Evolutionary conservation across 2,329 filamentous ascomycete species (phyloP).

Genomic region (Drechmeria coniospora): DNA sequence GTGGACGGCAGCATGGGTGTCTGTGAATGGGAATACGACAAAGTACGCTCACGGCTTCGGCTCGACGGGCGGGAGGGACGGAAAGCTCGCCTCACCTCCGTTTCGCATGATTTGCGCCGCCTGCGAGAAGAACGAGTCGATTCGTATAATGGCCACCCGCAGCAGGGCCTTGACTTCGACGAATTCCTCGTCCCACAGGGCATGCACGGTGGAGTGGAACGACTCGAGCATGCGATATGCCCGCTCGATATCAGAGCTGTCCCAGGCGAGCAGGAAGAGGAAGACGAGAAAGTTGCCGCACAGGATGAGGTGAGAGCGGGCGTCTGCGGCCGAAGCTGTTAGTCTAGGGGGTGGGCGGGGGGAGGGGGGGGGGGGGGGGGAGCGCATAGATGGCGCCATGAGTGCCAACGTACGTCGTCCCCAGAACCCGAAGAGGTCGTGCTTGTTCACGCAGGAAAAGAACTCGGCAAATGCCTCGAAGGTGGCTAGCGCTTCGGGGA

Average conservation of each 20-base stretch:
- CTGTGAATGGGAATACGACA: too few species aligned
- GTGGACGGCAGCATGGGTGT: too few species aligned
- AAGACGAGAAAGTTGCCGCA: conserved; percentile 33
- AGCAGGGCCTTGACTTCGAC: conserved; percentile 16
- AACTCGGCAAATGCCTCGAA: conserved; percentile 23
- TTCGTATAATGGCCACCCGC: conserved; percentile 19
- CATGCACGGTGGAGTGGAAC: conserved; percentile 21
- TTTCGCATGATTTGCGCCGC: conserved; percentile 14
- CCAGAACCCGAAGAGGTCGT: conserved; percentile 27
- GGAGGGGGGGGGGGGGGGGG: too few species aligned
- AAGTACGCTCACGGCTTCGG: too few species aligned
- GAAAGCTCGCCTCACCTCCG: conserved; percentile 25
- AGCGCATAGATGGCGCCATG: too few species aligned
- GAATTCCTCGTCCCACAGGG: conserved; percentile 16
- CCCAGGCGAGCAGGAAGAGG: conserved; percentile 27
- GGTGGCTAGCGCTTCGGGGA: conserved; percentile 17
- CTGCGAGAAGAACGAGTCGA: conserved; percentile 25
- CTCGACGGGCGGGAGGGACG: conserved; percentile 36
- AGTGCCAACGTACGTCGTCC: conserved; percentile 25
- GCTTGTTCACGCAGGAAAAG: conserved; percentile 18
- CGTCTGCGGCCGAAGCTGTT: conserved; percentile 8
- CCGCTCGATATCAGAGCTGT: conserved; percentile 15
- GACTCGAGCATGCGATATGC: conserved; percentile 20
- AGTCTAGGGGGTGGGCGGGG: too few species aligned
- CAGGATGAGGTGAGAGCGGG: conserved; percentile 28